Base-by-base conservation (phyloP, 805 yeast genomes). In the Candida sithepensis region DNA sequence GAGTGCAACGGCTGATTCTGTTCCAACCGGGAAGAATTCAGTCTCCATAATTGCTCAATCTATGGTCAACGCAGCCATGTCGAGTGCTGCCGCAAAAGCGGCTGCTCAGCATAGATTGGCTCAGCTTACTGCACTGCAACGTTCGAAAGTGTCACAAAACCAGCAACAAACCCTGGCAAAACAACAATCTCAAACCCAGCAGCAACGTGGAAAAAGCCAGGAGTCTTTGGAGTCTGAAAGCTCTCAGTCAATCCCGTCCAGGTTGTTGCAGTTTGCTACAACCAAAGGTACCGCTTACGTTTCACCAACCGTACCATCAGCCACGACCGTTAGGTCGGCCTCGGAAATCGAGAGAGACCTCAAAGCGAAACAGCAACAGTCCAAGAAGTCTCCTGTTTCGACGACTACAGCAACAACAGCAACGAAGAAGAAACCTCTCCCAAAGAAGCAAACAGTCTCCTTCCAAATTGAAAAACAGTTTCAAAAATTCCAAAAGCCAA, bases 31-130 rank as follows among this genome's bases (percentile, higher is more conserved):
- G 41, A 45, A 45, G 32, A 16, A 13, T 19, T 38, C 45, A 3
- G 46, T 42, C 3, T 42, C 52, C 10, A 44, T 51, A 2, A 26
- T 49, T 13, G 52, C 55, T 14, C 48, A 46, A 14, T 42, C 56
- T 1, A 42, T 49, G 45, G 56, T 54, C 28, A 60, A 59, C 46
- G 53, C 65, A 20, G 58, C 53, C 4, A 57, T 53, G 51, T 47
- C 60, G 18, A 50, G 47, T 42, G 57, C 55, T 37, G 58, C 59
- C 13, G 55, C 52, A 7, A 55, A 46, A 39, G 53, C 54, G 21
- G 56, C 60, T 14, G 59, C 60, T 7, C 59, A 54, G 40, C 61
- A 60, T 40, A 49, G 57, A 34, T 43, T 56, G 21, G 55, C 61
- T 6, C 59, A 56, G 40, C 42, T 57, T 21, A 61, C 63, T 36